Conservation (phyloP, 176 grass and related monocot genomes). For the Saccharum spontaneum region DNA sequence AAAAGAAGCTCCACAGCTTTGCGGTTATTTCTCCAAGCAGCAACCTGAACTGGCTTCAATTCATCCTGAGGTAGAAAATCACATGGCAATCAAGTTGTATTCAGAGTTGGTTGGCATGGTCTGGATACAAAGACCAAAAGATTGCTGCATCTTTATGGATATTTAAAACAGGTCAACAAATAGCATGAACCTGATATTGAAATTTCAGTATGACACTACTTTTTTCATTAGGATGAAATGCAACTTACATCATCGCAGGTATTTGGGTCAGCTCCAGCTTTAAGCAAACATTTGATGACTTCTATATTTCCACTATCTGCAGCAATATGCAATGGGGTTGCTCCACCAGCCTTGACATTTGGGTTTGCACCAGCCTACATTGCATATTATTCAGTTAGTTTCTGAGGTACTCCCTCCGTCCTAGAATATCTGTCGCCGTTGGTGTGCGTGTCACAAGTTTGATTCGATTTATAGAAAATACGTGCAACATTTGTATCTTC, state of each 20-base stretch:
- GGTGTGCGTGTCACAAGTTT: too few species aligned
- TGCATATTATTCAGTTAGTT: slow-evolving; percentile 21
- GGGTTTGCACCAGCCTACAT: slow-evolving; percentile 80
- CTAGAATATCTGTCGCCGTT: too few species aligned
- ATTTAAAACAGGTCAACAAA: not conserved
- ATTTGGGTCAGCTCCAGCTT: slow-evolving; percentile 81
- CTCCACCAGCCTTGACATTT: slow-evolving; percentile 84
- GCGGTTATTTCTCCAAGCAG: slow-evolving; percentile 69
- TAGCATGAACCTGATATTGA: not conserved
- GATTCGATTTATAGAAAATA: too few species aligned
- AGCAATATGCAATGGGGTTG: slow-evolving; percentile 88
- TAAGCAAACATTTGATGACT: slow-evolving; percentile 71
- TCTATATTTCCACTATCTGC: slow-evolving; percentile 72
- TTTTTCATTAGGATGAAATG: not conserved
- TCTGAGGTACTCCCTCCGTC: not conserved
- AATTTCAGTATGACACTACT: not conserved
- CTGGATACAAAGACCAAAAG: not conserved
- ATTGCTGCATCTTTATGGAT: not conserved
- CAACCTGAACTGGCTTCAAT: slow-evolving; percentile 84
- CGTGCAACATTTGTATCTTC: too few species aligned
- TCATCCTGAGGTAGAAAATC: slow-evolving; percentile 57
- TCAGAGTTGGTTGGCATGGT: not conserved
- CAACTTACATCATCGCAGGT: slow-evolving; percentile 72
- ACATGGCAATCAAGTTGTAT: slow-evolving; percentile 6
- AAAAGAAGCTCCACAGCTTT: slow-evolving; percentile 74